Evolutionary conservation across 257 asterid genomes (phyloP).

Genomic region (Linderniella brevidens): DNA sequence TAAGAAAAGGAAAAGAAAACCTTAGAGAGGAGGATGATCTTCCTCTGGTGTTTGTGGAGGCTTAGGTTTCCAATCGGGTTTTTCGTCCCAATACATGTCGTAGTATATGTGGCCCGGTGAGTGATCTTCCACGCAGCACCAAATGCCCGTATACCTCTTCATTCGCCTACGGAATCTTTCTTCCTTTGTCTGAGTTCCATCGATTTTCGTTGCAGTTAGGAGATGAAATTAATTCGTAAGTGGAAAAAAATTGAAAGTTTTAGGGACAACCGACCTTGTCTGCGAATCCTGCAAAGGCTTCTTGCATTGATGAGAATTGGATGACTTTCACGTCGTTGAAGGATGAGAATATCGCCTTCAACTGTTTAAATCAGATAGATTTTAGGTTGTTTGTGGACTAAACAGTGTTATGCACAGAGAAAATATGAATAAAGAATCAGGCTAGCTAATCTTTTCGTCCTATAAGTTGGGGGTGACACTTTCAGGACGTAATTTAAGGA

Average conservation of each 20-base stretch:
- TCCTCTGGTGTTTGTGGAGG: constrained; percentile 71
- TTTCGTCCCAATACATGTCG: constrained; percentile 95
- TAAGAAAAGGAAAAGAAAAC: no score
- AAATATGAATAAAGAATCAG: no score
- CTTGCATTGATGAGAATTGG: constrained; percentile 87
- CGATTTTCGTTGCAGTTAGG: no score
- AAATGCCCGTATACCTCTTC: constrained; percentile 69
- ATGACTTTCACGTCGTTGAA: constrained; percentile 75
- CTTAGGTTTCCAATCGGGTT: constrained; percentile 72
- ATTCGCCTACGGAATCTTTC: constrained; percentile 72
- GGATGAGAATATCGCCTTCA: constrained; percentile 51
- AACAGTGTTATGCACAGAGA: no score
- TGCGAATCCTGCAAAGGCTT: constrained; percentile 66
- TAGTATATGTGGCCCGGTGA: constrained; percentile 82
- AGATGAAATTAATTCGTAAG: no score
- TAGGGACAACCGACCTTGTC: constrained; percentile 51
- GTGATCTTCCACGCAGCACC: constrained; percentile 76
- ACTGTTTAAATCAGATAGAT: constrained; percentile 40
- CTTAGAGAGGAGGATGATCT: constrained; percentile 78
- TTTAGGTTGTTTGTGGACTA: no score
- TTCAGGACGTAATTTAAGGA: no score
- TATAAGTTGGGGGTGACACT: no score
- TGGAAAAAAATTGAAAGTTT: neutral
- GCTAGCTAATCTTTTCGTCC: no score
- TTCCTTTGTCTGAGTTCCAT: constrained; percentile 38